Evolutionary conservation across 2,329 filamentous ascomycete species (phyloP).

Genomic region (Cryphonectria naterciae): DNA sequence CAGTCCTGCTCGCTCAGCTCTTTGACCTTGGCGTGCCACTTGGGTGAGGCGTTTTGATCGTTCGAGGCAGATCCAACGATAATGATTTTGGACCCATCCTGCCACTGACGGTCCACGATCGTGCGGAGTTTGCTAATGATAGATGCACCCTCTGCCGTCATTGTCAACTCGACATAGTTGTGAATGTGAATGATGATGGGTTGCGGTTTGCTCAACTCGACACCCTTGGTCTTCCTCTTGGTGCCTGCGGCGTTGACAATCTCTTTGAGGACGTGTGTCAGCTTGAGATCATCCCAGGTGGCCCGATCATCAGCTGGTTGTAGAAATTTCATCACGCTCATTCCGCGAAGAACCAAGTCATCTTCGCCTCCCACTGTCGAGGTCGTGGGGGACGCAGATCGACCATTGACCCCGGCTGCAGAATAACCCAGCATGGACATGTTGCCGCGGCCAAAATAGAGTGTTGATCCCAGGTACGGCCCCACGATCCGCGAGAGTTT

Average conservation of each 20-base stretch:
- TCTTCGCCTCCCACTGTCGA: slow-evolving; percentile 41
- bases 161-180: slow-evolving; percentile 78
- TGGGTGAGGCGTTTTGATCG: slow-evolving; percentile 47
- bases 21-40: slow-evolving; percentile 36
- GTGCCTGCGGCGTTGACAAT: slow-evolving; percentile 55
- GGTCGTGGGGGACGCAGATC: slow-evolving; percentile 46
- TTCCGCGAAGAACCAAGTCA: slow-evolving; percentile 21
- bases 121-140: slow-evolving; percentile 73
- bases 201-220: slow-evolving; percentile 24
- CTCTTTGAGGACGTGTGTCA: slow-evolving; percentile 59
- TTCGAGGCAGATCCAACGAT: slow-evolving; percentile 76
- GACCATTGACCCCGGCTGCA: slow-evolving; percentile 58
- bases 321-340: slow-evolving; percentile 37
- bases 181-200: slow-evolving; percentile 74
- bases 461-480: slow-evolving; percentile 67
- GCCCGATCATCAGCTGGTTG: slow-evolving; percentile 44
- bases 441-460: slow-evolving; percentile 51
- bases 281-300: slow-evolving; percentile 64
- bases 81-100: slow-evolving; percentile 71
- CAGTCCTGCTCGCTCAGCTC: slow-evolving; percentile 39
- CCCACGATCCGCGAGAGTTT: slow-evolving; percentile 72
- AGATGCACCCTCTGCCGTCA: slow-evolving; percentile 68
- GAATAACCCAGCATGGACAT: slow-evolving; percentile 61
- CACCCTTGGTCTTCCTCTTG: slow-evolving; percentile 36
- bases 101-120: slow-evolving; percentile 73